phyloP scores from a whole-genome alignment of 2,329 filamentous ascomycete genomes.

The Diaporthe ilicicola region DNA sequence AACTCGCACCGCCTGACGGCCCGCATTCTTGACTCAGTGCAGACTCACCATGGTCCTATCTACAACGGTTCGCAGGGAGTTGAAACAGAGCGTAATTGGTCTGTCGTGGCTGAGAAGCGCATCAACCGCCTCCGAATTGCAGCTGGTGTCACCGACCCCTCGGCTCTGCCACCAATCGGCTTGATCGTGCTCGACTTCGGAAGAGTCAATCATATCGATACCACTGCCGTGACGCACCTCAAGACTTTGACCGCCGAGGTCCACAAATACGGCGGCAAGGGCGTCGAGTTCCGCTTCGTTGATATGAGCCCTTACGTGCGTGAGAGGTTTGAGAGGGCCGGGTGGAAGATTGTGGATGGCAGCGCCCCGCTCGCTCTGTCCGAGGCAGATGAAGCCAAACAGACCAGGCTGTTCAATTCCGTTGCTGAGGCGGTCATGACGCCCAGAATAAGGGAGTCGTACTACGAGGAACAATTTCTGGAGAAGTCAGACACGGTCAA shows the following conservation, averaged over 20 bases:
- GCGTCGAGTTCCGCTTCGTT: conserved; percentile 57
- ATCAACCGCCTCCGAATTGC: conserved; percentile 54
- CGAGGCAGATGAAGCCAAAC: not conserved
- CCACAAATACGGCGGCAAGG: conserved; percentile 56
- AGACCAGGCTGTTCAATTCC: conserved; percentile 19
- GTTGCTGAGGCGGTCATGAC: conserved; percentile 26
- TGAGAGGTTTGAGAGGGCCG: conserved; percentile 48
- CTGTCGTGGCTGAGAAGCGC: conserved; percentile 58
- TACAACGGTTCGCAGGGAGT: conserved; percentile 45
- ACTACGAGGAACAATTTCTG: conserved; percentile 2
- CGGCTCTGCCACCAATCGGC: conserved; percentile 49
- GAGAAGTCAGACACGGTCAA: conserved; percentile 19
- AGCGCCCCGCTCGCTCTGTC: not conserved
- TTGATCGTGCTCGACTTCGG: conserved; percentile 62
- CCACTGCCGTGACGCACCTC: conserved; percentile 59
- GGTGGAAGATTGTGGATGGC: conserved; percentile 46
- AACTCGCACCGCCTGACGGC: conserved; percentile 64
- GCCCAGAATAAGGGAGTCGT: conserved; percentile 11
- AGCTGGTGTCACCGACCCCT: conserved; percentile 45
- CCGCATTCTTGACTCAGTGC: conserved; percentile 58
- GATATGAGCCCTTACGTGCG: conserved; percentile 53
- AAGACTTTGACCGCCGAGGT: conserved; percentile 58
- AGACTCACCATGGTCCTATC: conserved; percentile 53
- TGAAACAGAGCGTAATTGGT: conserved; percentile 59
- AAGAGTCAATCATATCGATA: conserved; percentile 61